These are phyloP conservation scores for Flueggea neowawraea DNA, from an alignment of 441 rosid genomes.

Conservation along the genomic window DNA sequence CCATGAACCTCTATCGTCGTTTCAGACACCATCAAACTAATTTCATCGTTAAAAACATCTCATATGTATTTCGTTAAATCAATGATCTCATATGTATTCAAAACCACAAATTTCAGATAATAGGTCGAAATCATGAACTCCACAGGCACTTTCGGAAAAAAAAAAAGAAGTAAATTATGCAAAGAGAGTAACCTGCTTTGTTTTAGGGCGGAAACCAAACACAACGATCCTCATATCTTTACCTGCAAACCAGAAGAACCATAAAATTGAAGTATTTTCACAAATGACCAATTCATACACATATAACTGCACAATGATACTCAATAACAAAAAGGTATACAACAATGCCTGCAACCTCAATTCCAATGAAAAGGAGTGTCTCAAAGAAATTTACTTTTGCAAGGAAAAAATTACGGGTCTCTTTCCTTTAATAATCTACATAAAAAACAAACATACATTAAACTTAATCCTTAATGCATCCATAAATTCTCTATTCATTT, in stretches of 20 bases:
- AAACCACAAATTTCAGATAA: background rate
- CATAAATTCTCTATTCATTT: too few relatives aligned
- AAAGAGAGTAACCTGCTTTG: slow-evolving; percentile 61
- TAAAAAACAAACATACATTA: too few relatives aligned
- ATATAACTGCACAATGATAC: background rate
- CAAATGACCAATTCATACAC: slow-evolving; percentile 11
- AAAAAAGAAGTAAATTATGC: background rate
- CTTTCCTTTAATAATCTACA: too few relatives aligned
- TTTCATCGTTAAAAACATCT: background rate
- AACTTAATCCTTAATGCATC: too few relatives aligned
- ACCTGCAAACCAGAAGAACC: slow-evolving; percentile 49
- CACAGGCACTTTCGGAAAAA: background rate
- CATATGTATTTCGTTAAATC: background rate
- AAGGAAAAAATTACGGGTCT: too few relatives aligned
- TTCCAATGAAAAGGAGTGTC: too few relatives aligned
- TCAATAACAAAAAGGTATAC: too few relatives aligned
- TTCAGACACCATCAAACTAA: background rate
- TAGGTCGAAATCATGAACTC: background rate
- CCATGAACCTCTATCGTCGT: background rate
- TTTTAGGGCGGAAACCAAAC: slow-evolving; percentile 89
- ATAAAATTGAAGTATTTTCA: slow-evolving; percentile 1
- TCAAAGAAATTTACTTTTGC: too few relatives aligned
- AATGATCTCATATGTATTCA: background rate
- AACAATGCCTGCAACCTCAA: too few relatives aligned
- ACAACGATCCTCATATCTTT: slow-evolving; percentile 98